Conservation (phyloP, 1,284 basidiomycete species). For the Mycosarcoma mackinlayi region DNA sequence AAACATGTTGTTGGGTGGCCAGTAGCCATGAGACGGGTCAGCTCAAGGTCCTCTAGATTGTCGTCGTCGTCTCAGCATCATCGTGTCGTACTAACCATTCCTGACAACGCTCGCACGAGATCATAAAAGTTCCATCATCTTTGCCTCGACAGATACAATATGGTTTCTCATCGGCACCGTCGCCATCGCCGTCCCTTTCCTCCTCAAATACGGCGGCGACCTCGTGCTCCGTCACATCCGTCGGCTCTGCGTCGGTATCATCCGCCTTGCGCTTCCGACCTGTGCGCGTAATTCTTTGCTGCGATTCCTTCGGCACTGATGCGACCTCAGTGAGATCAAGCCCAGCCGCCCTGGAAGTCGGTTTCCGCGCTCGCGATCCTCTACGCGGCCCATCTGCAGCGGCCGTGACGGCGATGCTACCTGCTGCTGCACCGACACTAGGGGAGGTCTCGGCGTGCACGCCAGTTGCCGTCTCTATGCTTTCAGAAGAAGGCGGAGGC, state of each 20-base stretch:
- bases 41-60: conserved; percentile 11
- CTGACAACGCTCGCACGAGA: conserved; percentile 60
- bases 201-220: conserved; percentile 27
- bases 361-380: conserved; percentile 31
- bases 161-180: conserved; percentile 42
- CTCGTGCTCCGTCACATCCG: conserved; percentile 12
- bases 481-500: conserved; percentile 18
- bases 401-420: neutral
- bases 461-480: neutral
- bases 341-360: conserved; percentile 32
- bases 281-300: conserved; percentile 10
- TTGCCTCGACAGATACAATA: conserved; percentile 63
- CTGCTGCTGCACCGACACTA: neutral
- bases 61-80: neutral
- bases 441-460: conserved; percentile 9
- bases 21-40: conserved; percentile 18
- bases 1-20: no score
- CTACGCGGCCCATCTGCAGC: conserved; percentile 19
- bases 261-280: conserved; percentile 31
- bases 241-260: conserved; percentile 13
- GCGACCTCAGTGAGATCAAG: conserved; percentile 15
- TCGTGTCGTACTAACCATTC: conserved; percentile 59
- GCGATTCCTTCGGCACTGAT: neutral
- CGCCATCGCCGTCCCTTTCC: conserved; percentile 21
- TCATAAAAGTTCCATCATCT: conserved; percentile 66